A percentile compares a stretch with the other conserved stretches of the same genome.
Conservation (phyloP, 306 rosid genomes). For the Cicer yamashitae region DNA sequence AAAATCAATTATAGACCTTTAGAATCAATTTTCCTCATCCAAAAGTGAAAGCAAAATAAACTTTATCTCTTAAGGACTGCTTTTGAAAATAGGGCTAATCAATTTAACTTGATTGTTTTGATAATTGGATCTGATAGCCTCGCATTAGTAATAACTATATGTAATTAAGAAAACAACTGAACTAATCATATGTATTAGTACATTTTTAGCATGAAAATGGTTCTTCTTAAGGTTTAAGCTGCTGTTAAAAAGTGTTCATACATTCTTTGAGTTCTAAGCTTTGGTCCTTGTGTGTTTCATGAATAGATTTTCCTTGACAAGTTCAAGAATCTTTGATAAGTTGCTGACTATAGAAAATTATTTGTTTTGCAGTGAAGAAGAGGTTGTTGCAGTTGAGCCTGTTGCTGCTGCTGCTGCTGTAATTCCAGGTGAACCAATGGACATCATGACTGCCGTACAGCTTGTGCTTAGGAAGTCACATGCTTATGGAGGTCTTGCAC, state of each 20-base stretch:
- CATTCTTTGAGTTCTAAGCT: too few species aligned
- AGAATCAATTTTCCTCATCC: neutral
- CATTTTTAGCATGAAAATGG: neutral
- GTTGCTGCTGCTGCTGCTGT: neutral
- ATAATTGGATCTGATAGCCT: neutral
- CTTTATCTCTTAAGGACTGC: neutral
- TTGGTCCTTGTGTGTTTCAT: neutral
- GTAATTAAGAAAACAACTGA: constrained; percentile 15
- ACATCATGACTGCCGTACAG: constrained; percentile 27
- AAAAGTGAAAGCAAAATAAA: too few species aligned
- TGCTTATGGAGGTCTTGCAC: constrained; percentile 21
- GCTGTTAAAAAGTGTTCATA: neutral
- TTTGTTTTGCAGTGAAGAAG: constrained; percentile 9
- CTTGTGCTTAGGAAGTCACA: constrained; percentile 24
- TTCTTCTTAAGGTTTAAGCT: neutral
- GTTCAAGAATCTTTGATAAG: neutral
- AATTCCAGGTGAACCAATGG: constrained; percentile 30
- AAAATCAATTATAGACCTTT: neutral
- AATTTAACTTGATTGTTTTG: neutral
- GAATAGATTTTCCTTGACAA: neutral
- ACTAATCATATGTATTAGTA: neutral
- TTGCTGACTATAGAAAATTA: neutral
- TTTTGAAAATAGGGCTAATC: neutral
- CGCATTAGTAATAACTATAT: neutral
- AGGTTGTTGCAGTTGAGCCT: constrained; percentile 20